These are phyloP conservation scores for Colletotrichum caudatum DNA, from an alignment of 2,329 filamentous ascomycete genomes.

Conservation along the genomic window DNA sequence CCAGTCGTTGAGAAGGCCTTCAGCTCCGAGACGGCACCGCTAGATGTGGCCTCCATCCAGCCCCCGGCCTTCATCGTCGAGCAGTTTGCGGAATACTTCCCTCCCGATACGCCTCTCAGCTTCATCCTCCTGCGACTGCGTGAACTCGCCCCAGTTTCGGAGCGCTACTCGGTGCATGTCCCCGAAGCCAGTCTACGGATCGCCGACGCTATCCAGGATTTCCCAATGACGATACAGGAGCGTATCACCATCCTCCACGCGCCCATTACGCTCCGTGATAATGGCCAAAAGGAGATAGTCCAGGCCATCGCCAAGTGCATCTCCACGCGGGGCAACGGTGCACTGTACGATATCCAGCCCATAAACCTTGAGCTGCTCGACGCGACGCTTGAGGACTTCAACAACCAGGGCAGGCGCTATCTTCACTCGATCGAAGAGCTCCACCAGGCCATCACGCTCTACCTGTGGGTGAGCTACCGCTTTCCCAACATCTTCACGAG, in stretches of 20 bases:
- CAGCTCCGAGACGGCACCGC: constrained; percentile 69
- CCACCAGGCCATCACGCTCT: constrained; percentile 85
- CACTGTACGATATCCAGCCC: constrained; percentile 76
- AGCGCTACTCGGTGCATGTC: constrained; percentile 76
- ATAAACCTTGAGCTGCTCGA: constrained; percentile 83
- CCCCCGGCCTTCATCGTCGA: constrained; percentile 79
- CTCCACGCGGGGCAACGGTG: constrained; percentile 73
- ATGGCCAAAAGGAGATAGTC: constrained; percentile 62
- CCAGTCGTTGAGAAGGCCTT: constrained; percentile 72
- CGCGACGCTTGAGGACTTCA: constrained; percentile 57
- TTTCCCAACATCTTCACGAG: constrained; percentile 84
- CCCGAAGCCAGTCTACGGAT: constrained; percentile 70
- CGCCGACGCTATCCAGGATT: constrained; percentile 80
- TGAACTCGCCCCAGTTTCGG: constrained; percentile 73
- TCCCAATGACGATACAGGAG: constrained; percentile 77
- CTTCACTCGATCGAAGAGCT: constrained; percentile 79
- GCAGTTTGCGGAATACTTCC: constrained; percentile 84
- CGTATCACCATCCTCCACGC: constrained; percentile 80
- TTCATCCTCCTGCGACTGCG: constrained; percentile 83
- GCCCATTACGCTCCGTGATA: constrained; percentile 71
- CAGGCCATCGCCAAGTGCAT: constrained; percentile 77
- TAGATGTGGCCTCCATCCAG: constrained; percentile 78
- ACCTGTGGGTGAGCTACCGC: constrained; percentile 93
- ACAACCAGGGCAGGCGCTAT: constrained; percentile 57
- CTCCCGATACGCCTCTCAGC: constrained; percentile 81